Evolutionary conservation across 2,329 filamentous ascomycete genomes (phyloP), one percentile per base, ranked within the genome.

Genomic region (Trichoderma pleuroti): DNA sequence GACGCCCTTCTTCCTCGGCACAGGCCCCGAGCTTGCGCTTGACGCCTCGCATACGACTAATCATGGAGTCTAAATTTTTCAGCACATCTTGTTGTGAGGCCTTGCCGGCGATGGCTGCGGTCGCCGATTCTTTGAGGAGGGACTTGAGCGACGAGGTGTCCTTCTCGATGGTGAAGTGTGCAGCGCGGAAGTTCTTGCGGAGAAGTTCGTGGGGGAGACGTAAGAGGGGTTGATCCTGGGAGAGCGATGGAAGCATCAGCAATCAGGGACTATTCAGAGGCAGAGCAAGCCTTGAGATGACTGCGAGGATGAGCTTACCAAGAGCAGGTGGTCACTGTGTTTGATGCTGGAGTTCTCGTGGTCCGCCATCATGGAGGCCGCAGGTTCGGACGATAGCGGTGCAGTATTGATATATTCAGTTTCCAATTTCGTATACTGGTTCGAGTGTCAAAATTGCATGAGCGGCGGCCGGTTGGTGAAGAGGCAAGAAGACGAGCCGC

Each of bases 171-270:
- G 88, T 85, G 77, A 91, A 90, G 79, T 94, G 92, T 56, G 92
- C 92, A 4, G 91, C 90, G 77, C 97, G 96, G 83, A 98, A 97
- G 83, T 97, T 98, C 80, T 96, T 95, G 70, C 94, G 92, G 26
- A 97, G 90, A 70, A 98, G 91, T 80, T 98, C 96, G 81, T 95
- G 92, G 21, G 96, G 96, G 26, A 98, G 89, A 39, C 94, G 93
- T 75, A 99, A 90, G 74, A 98, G 92, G 5, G 95, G 92, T 87
- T 98, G 95, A 78, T 99, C 96, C 94, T 95, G 74, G 26, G 57
- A 14, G 14, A 46, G 6, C 24, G 11, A 59, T 54, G 16, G 3
- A 21, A n/a, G 30, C 64, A 42, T 69, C 32, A 65, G 67, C 59
- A 39, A 49, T 54, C 21, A 4, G 39, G 61, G 2, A 9, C 4